Conservation (phyloP, 306 rosid genomes). For the Amphicarpaea edgeworthii region DNA sequence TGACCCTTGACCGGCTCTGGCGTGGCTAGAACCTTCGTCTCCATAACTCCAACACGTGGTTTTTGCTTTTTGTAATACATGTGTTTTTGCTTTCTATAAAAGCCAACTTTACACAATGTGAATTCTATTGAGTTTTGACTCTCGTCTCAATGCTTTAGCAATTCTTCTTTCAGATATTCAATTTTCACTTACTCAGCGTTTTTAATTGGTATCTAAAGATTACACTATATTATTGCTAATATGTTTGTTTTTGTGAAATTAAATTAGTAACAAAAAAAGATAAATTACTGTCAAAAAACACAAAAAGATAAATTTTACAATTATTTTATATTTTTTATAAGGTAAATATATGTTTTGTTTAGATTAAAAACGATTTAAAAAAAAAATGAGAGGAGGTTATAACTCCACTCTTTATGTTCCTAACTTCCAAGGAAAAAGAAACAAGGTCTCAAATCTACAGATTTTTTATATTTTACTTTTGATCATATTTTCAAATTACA, state of each 20-base stretch:
- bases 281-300: not conserved
- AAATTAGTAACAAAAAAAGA: no score
- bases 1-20: not conserved
- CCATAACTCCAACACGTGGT: not conserved
- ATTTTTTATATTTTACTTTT: not conserved
- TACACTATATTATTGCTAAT: no score
- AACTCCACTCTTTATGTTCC: not conserved
- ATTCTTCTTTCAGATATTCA: not conserved
- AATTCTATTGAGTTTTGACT: not conserved
- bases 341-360: not conserved
- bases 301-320: not conserved
- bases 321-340: not conserved
- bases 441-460: not conserved
- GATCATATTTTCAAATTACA: slow-evolving; percentile 20
- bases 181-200: not conserved
- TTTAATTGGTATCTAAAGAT: not conserved
- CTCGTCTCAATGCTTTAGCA: not conserved
- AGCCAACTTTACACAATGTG: not conserved
- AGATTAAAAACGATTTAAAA: not conserved
- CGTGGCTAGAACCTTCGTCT: not conserved
- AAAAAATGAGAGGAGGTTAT: slow-evolving; percentile 1
- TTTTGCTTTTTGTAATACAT: not conserved
- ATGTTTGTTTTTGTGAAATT: no score
- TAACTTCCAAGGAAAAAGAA: not conserved
- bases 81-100: not conserved